These are phyloP conservation scores for Pelargonium nanum DNA, from an alignment of 345 rosid genomes.

Conservation along the genomic window DNA sequence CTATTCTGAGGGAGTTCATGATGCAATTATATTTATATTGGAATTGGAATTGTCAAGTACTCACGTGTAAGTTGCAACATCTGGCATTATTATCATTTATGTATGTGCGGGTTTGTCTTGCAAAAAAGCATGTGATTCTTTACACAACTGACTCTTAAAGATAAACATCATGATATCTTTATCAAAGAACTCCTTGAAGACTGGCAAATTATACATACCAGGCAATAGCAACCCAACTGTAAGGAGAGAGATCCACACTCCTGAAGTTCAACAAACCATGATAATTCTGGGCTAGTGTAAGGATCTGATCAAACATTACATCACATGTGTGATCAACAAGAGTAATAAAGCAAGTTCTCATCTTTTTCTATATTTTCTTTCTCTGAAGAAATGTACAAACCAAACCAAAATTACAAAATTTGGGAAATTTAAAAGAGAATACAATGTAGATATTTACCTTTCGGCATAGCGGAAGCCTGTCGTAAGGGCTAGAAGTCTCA, in stretches of 20 bases:
- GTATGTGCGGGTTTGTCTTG: no score
- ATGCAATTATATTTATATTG: no score
- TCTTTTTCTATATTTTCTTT: background rate
- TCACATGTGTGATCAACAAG: background rate
- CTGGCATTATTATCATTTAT: no score
- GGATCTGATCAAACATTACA: constrained; percentile 12
- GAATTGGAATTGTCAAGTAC: no score
- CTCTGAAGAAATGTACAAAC: background rate
- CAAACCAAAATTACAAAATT: background rate
- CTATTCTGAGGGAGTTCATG: no score
- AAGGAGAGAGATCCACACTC: constrained; percentile 22
- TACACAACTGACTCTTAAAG: no score
- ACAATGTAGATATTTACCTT: constrained; percentile 9
- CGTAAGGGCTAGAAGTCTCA: constrained; percentile 16
- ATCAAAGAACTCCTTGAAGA: background rate
- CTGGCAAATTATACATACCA: constrained; percentile 18
- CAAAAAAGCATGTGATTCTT: no score
- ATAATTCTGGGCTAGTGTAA: constrained; percentile 14
- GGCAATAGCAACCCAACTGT: constrained; percentile 33
- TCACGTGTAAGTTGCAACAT: no score
- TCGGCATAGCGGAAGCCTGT: constrained; percentile 9
- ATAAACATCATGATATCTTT: no score
- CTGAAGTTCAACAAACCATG: constrained; percentile 14
- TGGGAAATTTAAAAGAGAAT: background rate
- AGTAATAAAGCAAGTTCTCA: background rate